Base-by-base conservation (phyloP, 1,284 basidiomycete species). In the Exobasidium rhododendri region DNA sequence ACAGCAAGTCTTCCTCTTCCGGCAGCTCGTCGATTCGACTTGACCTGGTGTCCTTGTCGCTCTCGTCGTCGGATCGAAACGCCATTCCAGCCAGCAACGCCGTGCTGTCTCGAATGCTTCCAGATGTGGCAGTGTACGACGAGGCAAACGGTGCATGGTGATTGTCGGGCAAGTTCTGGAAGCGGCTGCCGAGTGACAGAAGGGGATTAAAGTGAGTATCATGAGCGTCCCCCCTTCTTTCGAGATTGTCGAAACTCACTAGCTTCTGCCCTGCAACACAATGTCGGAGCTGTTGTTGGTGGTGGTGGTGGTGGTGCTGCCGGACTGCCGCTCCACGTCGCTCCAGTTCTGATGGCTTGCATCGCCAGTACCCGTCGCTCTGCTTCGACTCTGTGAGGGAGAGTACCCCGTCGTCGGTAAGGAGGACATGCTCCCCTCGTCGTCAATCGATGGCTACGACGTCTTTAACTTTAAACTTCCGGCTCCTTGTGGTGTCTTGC, bases 51-150 rank as follows among this genome's bases (percentile, higher is more conserved):
- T 50, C 47, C 24, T 50, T 31, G 66, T 61, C 55, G 3, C 54
- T 64, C 22, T 68, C 67, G 26, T 71, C 74, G 28, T 75, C 76
- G 17, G 71, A 67, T 10, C 58, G 64, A 46, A 79, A 63, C 30
- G 70, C 70, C 68, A 74, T 68, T 11, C 70, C 75, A 1, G 75
- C 77, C 1, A 79, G 67, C 28, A 72, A 73, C 10, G 77, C 77
- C 0, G 77, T 79, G 10, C 69, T 65, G 40, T 71, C 74, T 5
- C 77, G 68, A 32, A 79, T 78, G 2, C 68, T 69, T 17, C 65
- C 64, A 3, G 65, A 68, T 2, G 73, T 75, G 10, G 76, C 77
- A 4, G 77, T 75, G 61, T 74, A 79, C 3, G 73, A 70, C 0
- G 71, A 67, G 0, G 66, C 58, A 17, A 70, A 28, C 1, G 69